Percentiles rank a stretch among this genome's conserved stretches.
Conservation (phyloP, 805 yeast genomes). For the Candida suzukii region DNA sequence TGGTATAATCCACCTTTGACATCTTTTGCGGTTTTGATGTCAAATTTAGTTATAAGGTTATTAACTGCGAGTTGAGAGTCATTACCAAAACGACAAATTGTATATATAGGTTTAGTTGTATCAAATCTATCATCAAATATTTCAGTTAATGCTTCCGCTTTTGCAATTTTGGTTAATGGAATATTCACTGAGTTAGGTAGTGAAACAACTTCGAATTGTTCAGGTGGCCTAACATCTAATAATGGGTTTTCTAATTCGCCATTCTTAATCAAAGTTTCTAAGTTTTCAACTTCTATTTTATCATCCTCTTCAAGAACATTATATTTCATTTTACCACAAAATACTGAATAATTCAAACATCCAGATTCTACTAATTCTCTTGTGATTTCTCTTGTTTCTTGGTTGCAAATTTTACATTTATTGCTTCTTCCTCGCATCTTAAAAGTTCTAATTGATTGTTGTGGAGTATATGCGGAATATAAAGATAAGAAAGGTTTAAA, state of each 20-base stretch:
- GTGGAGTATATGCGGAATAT: conserved; percentile 56
- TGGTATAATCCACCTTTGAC: conserved; percentile 69
- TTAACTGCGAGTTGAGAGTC: conserved; percentile 79
- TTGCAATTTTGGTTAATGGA: conserved; percentile 47
- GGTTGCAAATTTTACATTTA: conserved; percentile 56
- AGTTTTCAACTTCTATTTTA: conserved; percentile 40
- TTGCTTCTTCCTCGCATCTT: conserved; percentile 67
- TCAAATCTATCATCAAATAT: conserved; percentile 12
- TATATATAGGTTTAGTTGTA: conserved; percentile 30
- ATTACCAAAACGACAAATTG: conserved; percentile 83
- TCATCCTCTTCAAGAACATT: conserved; percentile 36
- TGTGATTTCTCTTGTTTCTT: conserved; percentile 44
- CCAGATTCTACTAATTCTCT: conserved; percentile 37
- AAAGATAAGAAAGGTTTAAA: conserved; percentile 65
- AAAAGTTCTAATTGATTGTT: conserved; percentile 62
- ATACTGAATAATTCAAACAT: conserved; percentile 54
- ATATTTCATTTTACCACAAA: conserved; percentile 61
- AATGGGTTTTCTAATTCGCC: conserved; percentile 17
- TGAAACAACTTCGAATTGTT: conserved; percentile 64
- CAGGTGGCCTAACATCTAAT: conserved; percentile 73
- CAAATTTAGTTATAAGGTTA: conserved; percentile 42
- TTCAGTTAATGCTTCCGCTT: conserved; percentile 18
- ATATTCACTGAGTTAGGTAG: conserved; percentile 55
- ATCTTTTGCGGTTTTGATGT: conserved; percentile 49
- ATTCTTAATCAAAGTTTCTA: conserved; percentile 4